Evolutionary conservation across 805 yeast genomes (phyloP).

Genomic region (Hanseniaspora meyeri): DNA sequence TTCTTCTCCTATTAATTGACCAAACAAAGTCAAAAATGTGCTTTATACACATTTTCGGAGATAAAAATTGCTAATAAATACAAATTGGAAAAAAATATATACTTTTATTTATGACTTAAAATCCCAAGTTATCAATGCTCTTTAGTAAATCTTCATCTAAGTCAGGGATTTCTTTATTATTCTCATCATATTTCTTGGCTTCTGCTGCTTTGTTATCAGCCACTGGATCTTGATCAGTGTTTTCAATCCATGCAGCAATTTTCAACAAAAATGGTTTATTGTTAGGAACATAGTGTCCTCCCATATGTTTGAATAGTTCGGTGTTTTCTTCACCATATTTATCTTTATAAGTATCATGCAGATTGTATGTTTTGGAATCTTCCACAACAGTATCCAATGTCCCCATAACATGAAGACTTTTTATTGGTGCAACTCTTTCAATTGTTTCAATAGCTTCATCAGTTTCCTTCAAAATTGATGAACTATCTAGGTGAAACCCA

Average conservation of each 20-base stretch:
- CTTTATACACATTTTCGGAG: too few species aligned
- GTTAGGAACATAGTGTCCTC: conserved; percentile 95
- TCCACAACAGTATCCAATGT: conserved; percentile 80
- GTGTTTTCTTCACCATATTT: conserved; percentile 30
- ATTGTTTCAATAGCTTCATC: conserved; percentile 16
- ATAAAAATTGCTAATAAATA: not conserved
- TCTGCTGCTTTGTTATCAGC: not conserved
- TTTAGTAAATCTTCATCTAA: conserved; percentile 28
- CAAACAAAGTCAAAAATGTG: too few species aligned
- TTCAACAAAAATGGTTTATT: conserved; percentile 37
- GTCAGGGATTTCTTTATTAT: conserved; percentile 16
- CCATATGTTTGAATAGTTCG: conserved; percentile 60
- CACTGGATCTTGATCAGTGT: conserved; percentile 6
- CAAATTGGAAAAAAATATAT: not conserved
- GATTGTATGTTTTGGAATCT: conserved; percentile 48
- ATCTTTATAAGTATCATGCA: conserved; percentile 39
- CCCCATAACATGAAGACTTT: conserved; percentile 65
- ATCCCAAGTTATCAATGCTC: conserved; percentile 33
- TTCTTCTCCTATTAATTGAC: not conserved
- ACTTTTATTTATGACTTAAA: conserved; percentile 10
- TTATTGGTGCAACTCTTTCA: conserved; percentile 21
- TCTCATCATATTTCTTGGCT: conserved; percentile 1
- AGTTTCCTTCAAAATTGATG: conserved; percentile 14
- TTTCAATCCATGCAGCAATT: conserved; percentile 27
- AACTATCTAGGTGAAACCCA: conserved; percentile 36